A percentile compares a stretch with the other conserved stretches of the same genome.
Evolutionary conservation across 345 rosid genomes (phyloP).

Genomic region (Eucalyptus lansdowneana): DNA sequence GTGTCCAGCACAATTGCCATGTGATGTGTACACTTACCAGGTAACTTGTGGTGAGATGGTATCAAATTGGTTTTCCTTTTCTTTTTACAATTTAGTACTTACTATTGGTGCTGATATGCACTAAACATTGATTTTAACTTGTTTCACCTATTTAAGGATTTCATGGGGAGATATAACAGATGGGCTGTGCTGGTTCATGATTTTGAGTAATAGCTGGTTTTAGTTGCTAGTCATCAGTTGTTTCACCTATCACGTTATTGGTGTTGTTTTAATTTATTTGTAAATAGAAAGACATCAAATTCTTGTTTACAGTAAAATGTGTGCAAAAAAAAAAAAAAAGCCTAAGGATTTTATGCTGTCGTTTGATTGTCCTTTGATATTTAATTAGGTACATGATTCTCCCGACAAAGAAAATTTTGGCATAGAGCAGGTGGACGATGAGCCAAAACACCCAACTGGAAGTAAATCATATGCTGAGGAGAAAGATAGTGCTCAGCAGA

Average conservation of each 20-base stretch:
- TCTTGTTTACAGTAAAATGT: not conserved
- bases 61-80: not conserved
- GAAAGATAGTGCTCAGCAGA: slow-evolving; percentile 14
- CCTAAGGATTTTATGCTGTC: not conserved
- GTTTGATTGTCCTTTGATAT: not conserved
- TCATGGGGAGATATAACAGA: not conserved
- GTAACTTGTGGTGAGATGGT: slow-evolving; percentile 8
- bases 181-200: not conserved
- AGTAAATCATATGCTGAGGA: slow-evolving; percentile 1
- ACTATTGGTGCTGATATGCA: not conserved
- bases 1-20: not conserved
- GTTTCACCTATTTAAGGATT: not conserved
- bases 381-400: slow-evolving; percentile 36
- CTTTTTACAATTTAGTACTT: not conserved
- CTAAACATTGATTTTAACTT: not conserved
- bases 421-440: slow-evolving; percentile 17
- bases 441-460: slow-evolving; percentile 1
- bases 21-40: not conserved
- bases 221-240: not conserved
- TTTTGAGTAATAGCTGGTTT: not conserved
- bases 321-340: not conserved
- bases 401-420: slow-evolving; percentile 40
- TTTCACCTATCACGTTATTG: not conserved
- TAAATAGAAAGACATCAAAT: not conserved
- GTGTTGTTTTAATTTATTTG: not conserved